Percentiles rank a stretch among this genome's conserved stretches.
Evolutionary conservation across 495 filamentous ascomycete genomes (phyloP).

Genomic region (Hypoxylon perforatum): DNA sequence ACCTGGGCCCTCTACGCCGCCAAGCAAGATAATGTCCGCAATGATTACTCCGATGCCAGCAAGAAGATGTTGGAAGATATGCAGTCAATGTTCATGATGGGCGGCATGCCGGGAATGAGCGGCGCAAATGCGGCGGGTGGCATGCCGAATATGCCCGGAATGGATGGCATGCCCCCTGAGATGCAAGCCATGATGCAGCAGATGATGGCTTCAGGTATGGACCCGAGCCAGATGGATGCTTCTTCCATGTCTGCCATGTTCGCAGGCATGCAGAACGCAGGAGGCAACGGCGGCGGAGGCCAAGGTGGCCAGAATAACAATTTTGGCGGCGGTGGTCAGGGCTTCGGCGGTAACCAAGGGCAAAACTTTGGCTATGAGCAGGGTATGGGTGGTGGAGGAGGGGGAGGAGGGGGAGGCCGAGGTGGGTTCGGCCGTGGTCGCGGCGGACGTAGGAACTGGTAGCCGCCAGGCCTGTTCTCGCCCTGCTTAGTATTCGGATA

Average conservation of each 20-base stretch:
- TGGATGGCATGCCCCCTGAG: conserved; percentile 77
- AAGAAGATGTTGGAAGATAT: conserved; percentile 91
- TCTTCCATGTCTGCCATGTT: conserved; percentile 62
- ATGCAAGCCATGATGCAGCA: conserved; percentile 85
- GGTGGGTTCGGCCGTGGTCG: conserved; percentile 61
- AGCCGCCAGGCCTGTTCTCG: background rate
- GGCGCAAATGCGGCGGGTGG: conserved; percentile 53
- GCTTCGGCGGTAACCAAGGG: conserved; percentile 61
- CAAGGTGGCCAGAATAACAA: conserved; percentile 59
- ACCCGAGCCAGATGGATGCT: conserved; percentile 81
- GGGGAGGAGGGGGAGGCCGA: conserved; percentile 52
- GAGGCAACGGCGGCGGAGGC: conserved; percentile 49
- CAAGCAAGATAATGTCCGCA: conserved; percentile 82
- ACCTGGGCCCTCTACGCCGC: conserved; percentile 96
- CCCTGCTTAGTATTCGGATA: background rate
- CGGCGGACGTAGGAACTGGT: conserved; percentile 51
- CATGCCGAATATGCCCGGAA: conserved; percentile 75
- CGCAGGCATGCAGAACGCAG: conserved; percentile 55
- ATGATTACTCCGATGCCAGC: conserved; percentile 71
- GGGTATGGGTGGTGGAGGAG: conserved; percentile 58
- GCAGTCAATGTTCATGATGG: conserved; percentile 88
- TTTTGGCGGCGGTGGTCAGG: conserved; percentile 55
- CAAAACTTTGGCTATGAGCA: conserved; percentile 69
- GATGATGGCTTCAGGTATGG: conserved; percentile 86
- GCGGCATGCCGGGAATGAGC: conserved; percentile 73